Evolutionary conservation across 140 eudicot genomes (phyloP).

Genomic region (Oenanthe javanica): DNA sequence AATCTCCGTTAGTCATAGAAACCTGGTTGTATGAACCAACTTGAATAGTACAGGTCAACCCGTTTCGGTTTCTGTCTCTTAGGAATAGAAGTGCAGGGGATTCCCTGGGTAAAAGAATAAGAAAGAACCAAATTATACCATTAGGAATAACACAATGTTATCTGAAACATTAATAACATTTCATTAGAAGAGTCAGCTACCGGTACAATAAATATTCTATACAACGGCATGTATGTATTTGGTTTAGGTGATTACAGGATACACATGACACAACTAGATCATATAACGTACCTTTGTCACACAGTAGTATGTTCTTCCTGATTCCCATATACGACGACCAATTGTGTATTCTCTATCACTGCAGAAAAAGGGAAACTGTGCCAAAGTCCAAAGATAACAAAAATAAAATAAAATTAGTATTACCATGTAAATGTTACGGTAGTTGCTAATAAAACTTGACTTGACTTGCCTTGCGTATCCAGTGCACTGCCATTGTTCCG

Average conservation of each 20-base stretch:
- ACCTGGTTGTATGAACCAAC: slow-evolving; percentile 89
- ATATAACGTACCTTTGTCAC: slow-evolving; percentile 61
- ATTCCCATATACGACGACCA: slow-evolving; percentile 84
- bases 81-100: slow-evolving; percentile 46
- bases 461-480: slow-evolving; percentile 65
- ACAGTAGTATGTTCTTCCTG: slow-evolving; percentile 66
- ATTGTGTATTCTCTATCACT: slow-evolving; percentile 84
- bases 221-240: too few relatives aligned
- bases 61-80: slow-evolving; percentile 67
- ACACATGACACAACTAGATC: too few relatives aligned
- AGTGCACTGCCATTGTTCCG: slow-evolving; percentile 78
- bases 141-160: too few relatives aligned
- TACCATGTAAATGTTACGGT: neutral
- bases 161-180: too few relatives aligned
- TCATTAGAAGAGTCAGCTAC: too few relatives aligned
- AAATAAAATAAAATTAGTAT: too few relatives aligned
- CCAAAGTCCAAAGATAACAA: neutral
- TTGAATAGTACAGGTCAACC: slow-evolving; percentile 76
- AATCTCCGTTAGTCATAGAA: neutral
- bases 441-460: slow-evolving; percentile 3
- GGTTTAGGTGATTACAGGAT: too few relatives aligned
- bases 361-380: slow-evolving; percentile 88
- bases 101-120: slow-evolving; percentile 34
- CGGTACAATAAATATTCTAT: too few relatives aligned
- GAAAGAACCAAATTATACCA: too few relatives aligned